A percentile compares a stretch with the other conserved stretches of the same genome.
phyloP scores from a whole-genome alignment of 768 basidiomycete genomes.

The Trametes villosa region DNA sequence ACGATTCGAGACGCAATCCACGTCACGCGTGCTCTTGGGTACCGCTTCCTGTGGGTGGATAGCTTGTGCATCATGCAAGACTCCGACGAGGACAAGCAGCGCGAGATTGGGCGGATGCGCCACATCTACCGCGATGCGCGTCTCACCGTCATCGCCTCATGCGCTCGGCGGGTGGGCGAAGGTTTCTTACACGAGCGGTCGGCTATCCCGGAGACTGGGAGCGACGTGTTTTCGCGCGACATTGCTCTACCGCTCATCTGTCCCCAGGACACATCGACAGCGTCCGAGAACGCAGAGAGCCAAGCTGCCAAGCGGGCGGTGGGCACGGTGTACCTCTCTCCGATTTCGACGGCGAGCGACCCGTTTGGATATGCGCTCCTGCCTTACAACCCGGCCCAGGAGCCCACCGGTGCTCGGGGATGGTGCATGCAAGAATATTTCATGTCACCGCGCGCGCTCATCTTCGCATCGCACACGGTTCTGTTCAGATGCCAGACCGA shows the following conservation, averaged over 20 bases:
- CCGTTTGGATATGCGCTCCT: neutral
- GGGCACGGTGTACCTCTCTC: neutral
- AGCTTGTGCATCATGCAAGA: conserved; percentile 12
- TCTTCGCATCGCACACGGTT: neutral
- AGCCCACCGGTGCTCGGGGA: neutral
- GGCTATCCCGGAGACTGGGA: neutral
- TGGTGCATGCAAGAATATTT: conserved; percentile 9
- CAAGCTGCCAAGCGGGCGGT: neutral
- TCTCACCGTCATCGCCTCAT: neutral
- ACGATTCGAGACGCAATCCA: conserved; percentile 4
- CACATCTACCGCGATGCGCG: neutral
- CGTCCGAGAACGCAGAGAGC: neutral
- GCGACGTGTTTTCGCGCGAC: neutral
- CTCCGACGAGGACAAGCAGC: neutral
- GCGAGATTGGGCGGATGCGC: neutral
- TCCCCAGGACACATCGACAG: neutral
- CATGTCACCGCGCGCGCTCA: neutral
- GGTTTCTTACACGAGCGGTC: neutral
- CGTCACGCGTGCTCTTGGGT: neutral
- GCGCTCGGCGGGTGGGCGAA: neutral
- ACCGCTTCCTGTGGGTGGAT: neutral
- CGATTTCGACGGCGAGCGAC: neutral
- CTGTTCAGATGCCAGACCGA: neutral
- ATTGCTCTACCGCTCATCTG: neutral
- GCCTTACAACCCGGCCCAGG: neutral